These are phyloP conservation scores for Scheffersomyces titani DNA, from an alignment of 1,139 yeast genomes.

Conservation along the genomic window DNA sequence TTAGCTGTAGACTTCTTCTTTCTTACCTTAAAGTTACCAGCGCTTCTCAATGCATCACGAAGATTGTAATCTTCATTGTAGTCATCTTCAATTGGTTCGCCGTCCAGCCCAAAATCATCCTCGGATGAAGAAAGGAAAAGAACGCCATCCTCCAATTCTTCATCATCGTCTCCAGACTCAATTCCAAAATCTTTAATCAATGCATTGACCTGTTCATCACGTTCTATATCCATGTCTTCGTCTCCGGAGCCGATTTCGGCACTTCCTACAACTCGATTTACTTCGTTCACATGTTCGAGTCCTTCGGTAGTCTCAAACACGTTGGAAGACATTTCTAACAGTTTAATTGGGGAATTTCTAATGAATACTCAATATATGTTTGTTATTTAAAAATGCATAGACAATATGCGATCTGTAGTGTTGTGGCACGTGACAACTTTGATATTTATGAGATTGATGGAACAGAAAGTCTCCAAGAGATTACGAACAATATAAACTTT, in stretches of 20 bases:
- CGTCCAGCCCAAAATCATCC: conserved; percentile 25
- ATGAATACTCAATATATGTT: neutral
- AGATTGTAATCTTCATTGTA: conserved; percentile 50
- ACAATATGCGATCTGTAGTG: neutral
- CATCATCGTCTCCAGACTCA: conserved; percentile 18
- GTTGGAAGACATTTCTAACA: conserved; percentile 10
- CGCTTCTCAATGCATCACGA: conserved; percentile 63
- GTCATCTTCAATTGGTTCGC: conserved; percentile 31
- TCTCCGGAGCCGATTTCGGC: conserved; percentile 5
- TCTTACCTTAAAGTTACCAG: conserved; percentile 58
- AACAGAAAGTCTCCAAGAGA: neutral
- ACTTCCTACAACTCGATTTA: conserved; percentile 1
- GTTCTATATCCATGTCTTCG: conserved; percentile 4
- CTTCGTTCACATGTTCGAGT: conserved; percentile 6
- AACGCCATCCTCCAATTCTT: conserved; percentile 18
- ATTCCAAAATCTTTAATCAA: conserved; percentile 5
- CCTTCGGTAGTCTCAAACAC: conserved; percentile 11
- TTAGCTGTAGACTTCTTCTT: conserved; percentile 33
- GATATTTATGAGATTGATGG: neutral
- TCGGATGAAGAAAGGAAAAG: conserved; percentile 19
- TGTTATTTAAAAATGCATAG: neutral
- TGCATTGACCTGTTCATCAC: neutral
- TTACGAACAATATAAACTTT: neutral
- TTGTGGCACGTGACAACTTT: neutral
- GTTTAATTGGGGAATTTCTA: neutral